Base-by-base conservation (phyloP, 352 stramenopile species). In the Globisporangium cederbergense region DNA sequence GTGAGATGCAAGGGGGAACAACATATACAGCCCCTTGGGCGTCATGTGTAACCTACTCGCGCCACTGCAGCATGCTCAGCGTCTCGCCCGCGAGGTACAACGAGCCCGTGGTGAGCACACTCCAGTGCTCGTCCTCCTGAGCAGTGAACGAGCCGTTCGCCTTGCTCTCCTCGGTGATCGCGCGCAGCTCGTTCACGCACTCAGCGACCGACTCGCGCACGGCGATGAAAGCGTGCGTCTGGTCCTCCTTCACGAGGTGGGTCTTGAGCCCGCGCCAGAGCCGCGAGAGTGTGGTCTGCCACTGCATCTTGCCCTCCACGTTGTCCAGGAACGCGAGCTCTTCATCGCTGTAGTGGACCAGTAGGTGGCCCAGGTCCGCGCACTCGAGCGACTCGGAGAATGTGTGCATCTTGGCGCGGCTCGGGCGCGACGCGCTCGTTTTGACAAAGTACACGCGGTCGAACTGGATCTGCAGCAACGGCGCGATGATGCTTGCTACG, bases 361-460 rank as follows among this genome's bases (percentile, higher is more conserved):
- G 30, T 14, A 88, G 60, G 38, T 85, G 28, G 2, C 67, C 58
- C 28, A 78, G 71, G 0, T 67, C 70, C 5, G 79, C 77, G 10
- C 70, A 71, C n/a, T 66, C 22, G 5, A 89, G 72, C 34, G 79
- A 78, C 61, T 89, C 78, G 11, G 79, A 90, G 59, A 91, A 89
- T 16, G 79, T 85, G 60, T 79, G 74, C 42, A 90, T 74, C 68
- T 89, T 89, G 22, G 78, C 83, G 47, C 85, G 64, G 51, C 79
- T 90, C 7, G 85, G 81, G 13, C 85, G 83, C 3, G 72, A 79
- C 61, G 82, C 81, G 32, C 73, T 74, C 34, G 83, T 92, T 1
- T 81, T 77, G 36, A 79, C 88, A 66, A 94, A 92, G 75, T 91
- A 90, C 3, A 91, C 79, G 64, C 72, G 81, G 60, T 90, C 81